These are phyloP conservation scores for Guillardia theta DNA, from an alignment of 78 protist species.

Conservation along the genomic window DNA sequence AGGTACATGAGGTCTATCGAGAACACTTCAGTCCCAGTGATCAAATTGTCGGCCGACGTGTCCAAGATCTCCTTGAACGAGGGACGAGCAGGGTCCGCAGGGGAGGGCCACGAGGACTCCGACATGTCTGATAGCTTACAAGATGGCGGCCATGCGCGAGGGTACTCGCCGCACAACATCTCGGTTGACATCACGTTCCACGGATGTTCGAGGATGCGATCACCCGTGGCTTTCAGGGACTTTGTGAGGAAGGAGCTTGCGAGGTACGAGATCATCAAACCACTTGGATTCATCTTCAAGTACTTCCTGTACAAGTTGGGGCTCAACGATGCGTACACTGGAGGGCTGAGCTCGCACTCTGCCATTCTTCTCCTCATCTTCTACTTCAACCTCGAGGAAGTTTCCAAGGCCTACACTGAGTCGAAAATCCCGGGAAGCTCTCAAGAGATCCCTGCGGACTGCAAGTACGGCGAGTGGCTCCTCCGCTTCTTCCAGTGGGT, in stretches of 20 bases:
- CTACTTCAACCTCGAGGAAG: background rate
- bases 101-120: background rate
- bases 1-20: background rate
- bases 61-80: background rate
- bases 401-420: background rate
- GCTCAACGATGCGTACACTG: background rate
- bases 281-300: background rate
- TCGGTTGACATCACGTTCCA: background rate
- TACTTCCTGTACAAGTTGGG: background rate
- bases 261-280: background rate
- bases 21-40: background rate
- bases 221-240: background rate
- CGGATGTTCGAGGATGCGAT: background rate
- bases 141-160: too few species aligned
- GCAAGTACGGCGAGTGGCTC: background rate
- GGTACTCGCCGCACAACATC: too few species aligned
- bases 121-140: too few species aligned
- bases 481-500: background rate
- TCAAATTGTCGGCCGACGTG: background rate
- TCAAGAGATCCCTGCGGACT: background rate
- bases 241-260: background rate
- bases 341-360: background rate
- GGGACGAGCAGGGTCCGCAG: background rate
- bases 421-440: background rate
- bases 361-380: background rate